Base-by-base conservation (phyloP, 83 land plant species). In the Diphasiastrum complanatum region DNA sequence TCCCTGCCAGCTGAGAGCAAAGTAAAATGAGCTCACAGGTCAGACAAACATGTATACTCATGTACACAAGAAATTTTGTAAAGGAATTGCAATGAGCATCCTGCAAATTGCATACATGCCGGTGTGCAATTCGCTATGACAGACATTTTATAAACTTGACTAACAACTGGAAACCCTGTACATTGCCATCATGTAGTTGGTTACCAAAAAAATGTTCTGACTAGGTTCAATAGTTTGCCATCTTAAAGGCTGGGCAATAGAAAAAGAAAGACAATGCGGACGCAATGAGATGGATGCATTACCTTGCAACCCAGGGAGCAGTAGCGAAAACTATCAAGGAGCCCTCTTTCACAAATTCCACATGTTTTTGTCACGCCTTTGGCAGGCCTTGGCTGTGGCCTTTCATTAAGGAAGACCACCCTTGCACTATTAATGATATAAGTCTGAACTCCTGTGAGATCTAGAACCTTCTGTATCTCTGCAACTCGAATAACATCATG, bases 281-380 rank as follows among this genome's bases (percentile, higher is more conserved):
- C 8, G 16, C 16, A 8, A 16, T 16, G 8, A 16, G 8, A 16
- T 8, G 8, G 8, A 8, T 40, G 12, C 16, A 38, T 4, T 73
- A 82, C 90, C 86, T 85, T 85, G 78, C 90, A 85, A 33, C 83
- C 90, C 24, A 85, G 81, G 53, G 90, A 85, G 65, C 90, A 85
- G 75, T 79, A 85, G 61, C 77, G 71, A 71, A 74, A 85, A 31
- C 71, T 60, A 48, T 82, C 83, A 2, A 77, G 81, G 38, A 85
- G 86, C 63, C 86, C 67, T 29, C 90, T 75, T 16, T 79, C 81
- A 47, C 90, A 85, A 38, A 80, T 72, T 47, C 77, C 81, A 55
- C 90, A 85, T 8, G 76, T 79, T 61, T 82, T 79, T 50, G 81
- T 79, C 22, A 77, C 86, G 4, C 81, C 86, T 55, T 85, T 85